Base-by-base conservation (phyloP, 2,329 filamentous ascomycete genomes). In the Penicillium rolfsii region DNA sequence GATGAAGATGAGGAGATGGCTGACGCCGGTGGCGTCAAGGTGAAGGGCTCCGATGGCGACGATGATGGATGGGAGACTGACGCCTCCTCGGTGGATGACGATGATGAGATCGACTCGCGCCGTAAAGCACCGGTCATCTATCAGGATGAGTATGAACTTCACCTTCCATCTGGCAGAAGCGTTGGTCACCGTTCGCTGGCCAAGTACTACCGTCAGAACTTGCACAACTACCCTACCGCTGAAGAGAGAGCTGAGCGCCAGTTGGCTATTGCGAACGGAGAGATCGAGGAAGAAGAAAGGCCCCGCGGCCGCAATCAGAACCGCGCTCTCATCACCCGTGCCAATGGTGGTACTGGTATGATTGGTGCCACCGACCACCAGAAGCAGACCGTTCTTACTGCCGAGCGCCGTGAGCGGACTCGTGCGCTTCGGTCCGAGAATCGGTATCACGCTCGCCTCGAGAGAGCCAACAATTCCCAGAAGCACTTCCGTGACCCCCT, bases 41-140 rank as follows among this genome's bases (percentile, higher is more conserved):
- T 84, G 70, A 80, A 81, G 55, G 81, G 84, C 12, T 87, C 74
- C 2, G 81, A 80, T 36, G 80, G 77, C 6, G 85, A 84, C n/a
- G 84, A 89, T 5, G 92, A 94, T 46, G 93, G 91, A 48, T 98
- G 95, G 94, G 95, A 99, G 79, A 97, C 93, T 0, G 95, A 98
- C 9, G 89, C 85, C n/a, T 97, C 93, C 1, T 96, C 92, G 11
- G 84, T 96, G 66, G 95, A 92, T 0, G 90, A 41, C 7, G 50
- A 90, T 57, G 92, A 97, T 64, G 89, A 89, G 89, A 93, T 72
- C 90, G 91, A 56, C 93, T 86, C 82, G 90, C 90, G 1, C 90
- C 96, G 78, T 89, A 91, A 67, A 85, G 88, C 67, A 76, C 85
- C 57, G 85, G 89, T 64, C 88, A 91, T 91, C 24, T 97, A 96